Conservation (phyloP, 768 basidiomycete genomes). For the Termitomyces sp. region DNA sequence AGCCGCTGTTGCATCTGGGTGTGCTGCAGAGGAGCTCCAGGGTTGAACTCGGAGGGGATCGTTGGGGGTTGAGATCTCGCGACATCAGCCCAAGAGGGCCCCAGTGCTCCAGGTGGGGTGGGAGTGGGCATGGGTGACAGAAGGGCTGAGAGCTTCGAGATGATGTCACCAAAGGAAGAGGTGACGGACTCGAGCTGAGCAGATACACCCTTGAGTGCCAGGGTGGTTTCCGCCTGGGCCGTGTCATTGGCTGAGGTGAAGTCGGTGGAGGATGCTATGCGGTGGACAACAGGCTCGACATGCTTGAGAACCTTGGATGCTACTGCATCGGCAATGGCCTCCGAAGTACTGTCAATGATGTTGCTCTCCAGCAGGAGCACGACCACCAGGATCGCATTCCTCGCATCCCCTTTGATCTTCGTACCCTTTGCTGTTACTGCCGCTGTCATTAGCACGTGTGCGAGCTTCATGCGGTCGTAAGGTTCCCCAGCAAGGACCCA, state of each 20-base stretch:
- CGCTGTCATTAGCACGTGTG: no score
- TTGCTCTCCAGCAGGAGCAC: no score
- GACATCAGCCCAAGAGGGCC: not conserved
- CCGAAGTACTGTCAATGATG: no score
- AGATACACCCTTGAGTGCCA: not conserved
- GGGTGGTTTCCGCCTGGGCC: not conserved
- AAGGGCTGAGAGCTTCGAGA: not conserved
- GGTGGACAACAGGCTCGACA: conserved; percentile 19
- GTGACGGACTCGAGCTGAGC: not conserved
- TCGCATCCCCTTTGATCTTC: no score
- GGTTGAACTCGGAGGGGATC: not conserved
- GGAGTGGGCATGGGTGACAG: not conserved
- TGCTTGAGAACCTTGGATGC: conserved; percentile 42
- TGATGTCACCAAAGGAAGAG: not conserved
- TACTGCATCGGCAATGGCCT: no score
- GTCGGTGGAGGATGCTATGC: not conserved
- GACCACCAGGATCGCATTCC: no score
- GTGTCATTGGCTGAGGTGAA: not conserved
- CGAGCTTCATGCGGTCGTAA: no score
- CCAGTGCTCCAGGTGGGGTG: not conserved
- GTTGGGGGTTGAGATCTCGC: not conserved
- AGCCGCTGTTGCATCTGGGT: not conserved
- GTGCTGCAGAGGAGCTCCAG: not conserved
- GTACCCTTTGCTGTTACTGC: no score
- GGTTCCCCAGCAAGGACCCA: no score